These are phyloP conservation scores for Trypethelium eluteriae DNA, from an alignment of 495 filamentous ascomycete genomes.

Conservation along the genomic window DNA sequence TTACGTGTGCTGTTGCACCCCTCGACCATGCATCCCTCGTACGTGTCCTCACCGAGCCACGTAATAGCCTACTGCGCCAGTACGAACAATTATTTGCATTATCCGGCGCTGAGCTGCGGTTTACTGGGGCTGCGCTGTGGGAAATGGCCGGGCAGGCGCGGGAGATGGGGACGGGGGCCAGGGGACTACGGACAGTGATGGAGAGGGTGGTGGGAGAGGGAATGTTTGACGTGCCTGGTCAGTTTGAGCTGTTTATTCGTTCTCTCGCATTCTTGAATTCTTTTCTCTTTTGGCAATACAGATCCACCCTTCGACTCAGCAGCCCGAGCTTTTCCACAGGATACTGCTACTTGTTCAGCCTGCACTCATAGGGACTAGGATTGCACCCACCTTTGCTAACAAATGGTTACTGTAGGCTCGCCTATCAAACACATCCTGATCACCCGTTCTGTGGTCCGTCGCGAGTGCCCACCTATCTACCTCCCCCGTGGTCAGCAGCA, in stretches of 20 bases:
- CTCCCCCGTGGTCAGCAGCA: constrained; percentile 54
- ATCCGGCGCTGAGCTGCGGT: constrained; percentile 71
- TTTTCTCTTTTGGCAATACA: background rate
- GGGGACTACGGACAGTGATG: constrained; percentile 81
- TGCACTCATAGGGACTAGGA: background rate
- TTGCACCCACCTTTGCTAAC: background rate
- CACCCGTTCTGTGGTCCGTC: constrained; percentile 63
- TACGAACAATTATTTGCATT: constrained; percentile 79
- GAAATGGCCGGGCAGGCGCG: constrained; percentile 69
- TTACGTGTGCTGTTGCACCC: constrained; percentile 73
- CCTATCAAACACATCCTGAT: constrained; percentile 54
- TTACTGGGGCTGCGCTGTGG: constrained; percentile 70
- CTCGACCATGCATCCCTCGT: constrained; percentile 71
- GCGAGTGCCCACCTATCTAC: constrained; percentile 54
- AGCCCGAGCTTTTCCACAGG: too few relatives aligned
- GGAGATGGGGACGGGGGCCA: constrained; percentile 75
- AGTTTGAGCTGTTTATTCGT: constrained; percentile 29
- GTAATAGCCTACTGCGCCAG: constrained; percentile 76
- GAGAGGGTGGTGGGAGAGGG: constrained; percentile 77
- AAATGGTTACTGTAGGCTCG: background rate
- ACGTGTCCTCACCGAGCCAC: constrained; percentile 83
- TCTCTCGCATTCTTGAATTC: background rate
- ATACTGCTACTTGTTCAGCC: too few relatives aligned
- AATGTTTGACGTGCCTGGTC: constrained; percentile 83
- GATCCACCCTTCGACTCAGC: too few relatives aligned